Evolutionary conservation across 768 basidiomycete species (phyloP), one percentile per base, ranked within the genome.

Genomic region (Lactifluus pinguis): DNA sequence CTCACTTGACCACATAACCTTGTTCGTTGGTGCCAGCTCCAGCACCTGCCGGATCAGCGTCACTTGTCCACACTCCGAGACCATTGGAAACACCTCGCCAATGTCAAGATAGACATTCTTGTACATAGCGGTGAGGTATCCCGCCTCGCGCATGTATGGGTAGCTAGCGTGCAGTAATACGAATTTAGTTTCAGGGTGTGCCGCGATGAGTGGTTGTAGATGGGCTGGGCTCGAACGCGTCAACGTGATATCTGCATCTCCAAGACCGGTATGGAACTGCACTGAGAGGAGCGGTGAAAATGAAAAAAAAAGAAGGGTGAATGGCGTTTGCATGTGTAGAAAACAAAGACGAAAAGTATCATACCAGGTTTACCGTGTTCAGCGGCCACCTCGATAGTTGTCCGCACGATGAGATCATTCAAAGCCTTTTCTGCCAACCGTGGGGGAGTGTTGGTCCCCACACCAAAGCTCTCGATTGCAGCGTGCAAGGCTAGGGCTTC

Each of bases 191-290:
- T 79, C 58, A 0, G 86, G 83, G 63, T 78, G 84, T 8, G 79
- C 80, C 62, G 80, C 80, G 68, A 91, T 87, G 62, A 87, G 69
- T 3, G 83, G 76, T 67, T 91, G 88, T 68, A 92, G 72, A 53
- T 81, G 78, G 9, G 86, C 75, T 1, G 89, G 87, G 4, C 84
- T 84, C 1, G 85, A 77, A 7, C 74, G 76, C 19, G 73, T 65
- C 38, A 90, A 73, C 29, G 72, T 77, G 52, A 92, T 80, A 56
- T 91, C 86, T 59, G 79, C 82, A 65, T 92, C 89, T 6, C 89
- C 89, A 1, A 91, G 76, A 36, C 89, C 89, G 8, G 87, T 90
- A 67, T 92, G 89, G 70, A 91, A 91, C 74, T 92, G 89, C 21
- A 92, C 89, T 91, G 55, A 21, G 15, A 15, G 42, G 34, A 47